Base-by-base conservation (phyloP, 208 protist genomes). In the Sergeia podlipaevii region DNA sequence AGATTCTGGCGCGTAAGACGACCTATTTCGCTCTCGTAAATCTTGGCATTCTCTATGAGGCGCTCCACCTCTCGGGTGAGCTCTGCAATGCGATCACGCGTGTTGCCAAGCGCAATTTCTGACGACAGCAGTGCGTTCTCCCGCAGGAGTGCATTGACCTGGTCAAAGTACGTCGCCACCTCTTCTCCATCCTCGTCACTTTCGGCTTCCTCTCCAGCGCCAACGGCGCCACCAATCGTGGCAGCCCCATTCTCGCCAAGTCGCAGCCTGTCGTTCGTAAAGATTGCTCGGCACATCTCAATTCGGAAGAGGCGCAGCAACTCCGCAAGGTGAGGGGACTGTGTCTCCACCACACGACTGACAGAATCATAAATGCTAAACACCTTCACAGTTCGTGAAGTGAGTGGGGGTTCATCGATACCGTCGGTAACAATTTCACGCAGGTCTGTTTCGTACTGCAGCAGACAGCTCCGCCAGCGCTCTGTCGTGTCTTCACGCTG, bases 221-320 rank as follows among this genome's bases (percentile, higher is more conserved):
- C 21, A 10, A 11, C 8, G 6, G 47, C 4, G 50, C 29, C 5
- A 32, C 5, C 3, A 23, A 39, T 39, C 47, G 32, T 33, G 18
- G 15, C 6, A 8, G 11, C 24, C 30, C 29, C 49, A 6, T 45
- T 23, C 49, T 5, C 23, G 26, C 29, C 2, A 60, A 53, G 51
- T 44, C 36, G 5, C n/a, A 74, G 26, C 15, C 21, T 24, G 26
- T 65, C 43, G 0, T 48, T 30, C 7, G 64, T 39, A 55, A 93
- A 93, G 17, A 91, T 90, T 26, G 85, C 60, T 2, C 83, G 73
- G 36, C 83, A 91, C 34, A 96, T 87, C 67, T 96, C 82, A 1
- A 90, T 36, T 13, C 89, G 82, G 43, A 96, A 90, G 33, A 96
- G 80, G 2, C 77, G 85, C 36, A 96, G 37, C 24, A 91, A 39